phyloP scores from a whole-genome alignment of 2,329 filamentous ascomycete species.

The Thermoascus crustaceus region DNA sequence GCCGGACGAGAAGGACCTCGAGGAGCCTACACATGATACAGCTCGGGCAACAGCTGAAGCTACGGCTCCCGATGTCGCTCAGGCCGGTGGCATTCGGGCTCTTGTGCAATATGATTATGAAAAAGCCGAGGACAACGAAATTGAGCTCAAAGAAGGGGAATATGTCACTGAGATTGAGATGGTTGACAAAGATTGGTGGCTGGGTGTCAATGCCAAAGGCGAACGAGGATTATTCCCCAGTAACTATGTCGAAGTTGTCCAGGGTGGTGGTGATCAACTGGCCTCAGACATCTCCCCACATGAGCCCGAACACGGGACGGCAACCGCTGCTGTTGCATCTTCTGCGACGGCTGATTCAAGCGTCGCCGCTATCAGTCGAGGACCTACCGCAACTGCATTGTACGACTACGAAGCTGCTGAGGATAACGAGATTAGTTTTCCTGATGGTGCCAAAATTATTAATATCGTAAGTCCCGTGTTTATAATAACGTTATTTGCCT shows the following conservation, averaged over 20 bases:
- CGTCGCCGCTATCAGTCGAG: constrained; percentile 25
- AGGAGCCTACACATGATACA: constrained; percentile 52
- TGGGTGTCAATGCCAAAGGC: constrained; percentile 78
- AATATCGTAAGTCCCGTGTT: constrained; percentile 54
- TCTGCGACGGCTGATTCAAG: constrained; percentile 31
- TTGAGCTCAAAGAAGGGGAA: constrained; percentile 83
- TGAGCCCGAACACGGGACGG: constrained; percentile 23
- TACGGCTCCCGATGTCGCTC: constrained; percentile 42
- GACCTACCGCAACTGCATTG: constrained; percentile 69
- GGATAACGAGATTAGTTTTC: constrained; percentile 80
- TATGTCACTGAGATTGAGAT: constrained; percentile 87
- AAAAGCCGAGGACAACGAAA: constrained; percentile 93
- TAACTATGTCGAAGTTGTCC: constrained; percentile 88
- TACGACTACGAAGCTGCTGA: constrained; percentile 98
- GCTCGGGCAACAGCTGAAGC: constrained; percentile 53
- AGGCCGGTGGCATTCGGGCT: constrained; percentile 59
- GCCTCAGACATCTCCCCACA: constrained; percentile 23
- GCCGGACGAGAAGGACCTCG: constrained; percentile 57
- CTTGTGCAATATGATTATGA: constrained; percentile 91
- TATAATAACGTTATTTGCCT: background rate
- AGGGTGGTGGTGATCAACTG: constrained; percentile 42
- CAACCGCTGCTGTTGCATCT: constrained; percentile 26
- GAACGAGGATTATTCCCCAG: constrained; percentile 89
- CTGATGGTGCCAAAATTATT: constrained; percentile 75
- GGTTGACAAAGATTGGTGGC: constrained; percentile 99